Conservation (phyloP, 179 eudicot genomes). For the Beta corolliflora region DNA sequence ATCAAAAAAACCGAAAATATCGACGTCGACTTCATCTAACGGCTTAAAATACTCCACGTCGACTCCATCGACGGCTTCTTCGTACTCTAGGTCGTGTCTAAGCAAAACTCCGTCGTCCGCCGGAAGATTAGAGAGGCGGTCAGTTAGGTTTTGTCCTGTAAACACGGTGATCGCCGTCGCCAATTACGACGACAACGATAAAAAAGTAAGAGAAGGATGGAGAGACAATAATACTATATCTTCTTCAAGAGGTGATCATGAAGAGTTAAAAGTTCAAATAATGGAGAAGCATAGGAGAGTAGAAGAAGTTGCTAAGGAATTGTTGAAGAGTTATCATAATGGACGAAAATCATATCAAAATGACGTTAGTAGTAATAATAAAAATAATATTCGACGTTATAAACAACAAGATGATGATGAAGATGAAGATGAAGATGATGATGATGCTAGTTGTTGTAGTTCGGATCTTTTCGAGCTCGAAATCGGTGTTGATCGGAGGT, state of each 20-base stretch:
- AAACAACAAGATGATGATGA: conserved; percentile 19
- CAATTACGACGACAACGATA: conserved; percentile 14
- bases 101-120: conserved; percentile 84
- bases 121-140: conserved; percentile 47
- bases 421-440: conserved; percentile 53
- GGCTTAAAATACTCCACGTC: conserved; percentile 23
- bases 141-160: conserved; percentile 58
- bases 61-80: conserved; percentile 69
- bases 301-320: conserved; percentile 64
- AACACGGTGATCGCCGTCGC: conserved; percentile 38
- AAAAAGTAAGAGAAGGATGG: background rate
- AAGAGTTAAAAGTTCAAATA: conserved; percentile 41
- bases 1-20: conserved; percentile 43
- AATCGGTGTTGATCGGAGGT: conserved; percentile 51
- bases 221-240: background rate
- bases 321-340: conserved; percentile 52
- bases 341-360: conserved; percentile 3
- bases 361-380: background rate
- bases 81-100: conserved; percentile 73
- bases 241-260: conserved; percentile 10
- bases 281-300: conserved; percentile 64
- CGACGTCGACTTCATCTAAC: conserved; percentile 13
- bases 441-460: conserved; percentile 68
- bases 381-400: background rate
- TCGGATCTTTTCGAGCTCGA: conserved; percentile 92